phyloP scores from a whole-genome alignment of 2,329 filamentous ascomycete genomes.

The Orbilia brochopaga region DNA sequence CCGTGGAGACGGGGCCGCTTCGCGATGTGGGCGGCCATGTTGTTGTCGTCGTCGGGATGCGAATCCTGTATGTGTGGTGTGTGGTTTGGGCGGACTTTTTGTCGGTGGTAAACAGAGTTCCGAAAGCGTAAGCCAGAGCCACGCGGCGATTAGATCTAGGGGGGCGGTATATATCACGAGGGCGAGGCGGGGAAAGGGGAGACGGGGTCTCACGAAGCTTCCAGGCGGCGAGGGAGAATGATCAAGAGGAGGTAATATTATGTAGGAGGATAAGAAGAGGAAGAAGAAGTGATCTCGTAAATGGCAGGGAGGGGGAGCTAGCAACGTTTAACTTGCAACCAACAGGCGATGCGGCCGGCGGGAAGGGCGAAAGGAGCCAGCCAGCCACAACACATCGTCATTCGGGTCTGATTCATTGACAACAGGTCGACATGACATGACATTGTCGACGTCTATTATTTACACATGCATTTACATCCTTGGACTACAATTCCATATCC shows the following conservation, averaged over 20 bases:
- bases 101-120: conserved; percentile 40
- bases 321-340: too few relatives aligned
- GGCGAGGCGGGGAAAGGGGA: neutral
- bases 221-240: neutral
- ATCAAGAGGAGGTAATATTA: neutral
- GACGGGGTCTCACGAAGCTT: conserved; percentile 44
- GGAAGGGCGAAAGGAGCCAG: neutral
- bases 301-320: neutral
- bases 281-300: too few relatives aligned
- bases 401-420: too few relatives aligned
- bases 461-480: too few relatives aligned
- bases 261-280: neutral
- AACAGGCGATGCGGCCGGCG: too few relatives aligned
- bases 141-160: conserved; percentile 28
- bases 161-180: conserved; percentile 1
- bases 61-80: too few relatives aligned
- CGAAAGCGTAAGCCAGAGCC: conserved; percentile 33
- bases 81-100: too few relatives aligned
- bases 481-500: too few relatives aligned
- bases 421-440: too few relatives aligned
- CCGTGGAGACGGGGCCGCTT: conserved; percentile 47
- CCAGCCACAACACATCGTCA: neutral
- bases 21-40: conserved; percentile 39
- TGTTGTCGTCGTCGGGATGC: neutral
- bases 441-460: too few relatives aligned